Percentiles rank a stretch among this genome's conserved stretches.
phyloP scores from a whole-genome alignment of 2,329 filamentous ascomycete species.

The Blastomyces parvus region DNA sequence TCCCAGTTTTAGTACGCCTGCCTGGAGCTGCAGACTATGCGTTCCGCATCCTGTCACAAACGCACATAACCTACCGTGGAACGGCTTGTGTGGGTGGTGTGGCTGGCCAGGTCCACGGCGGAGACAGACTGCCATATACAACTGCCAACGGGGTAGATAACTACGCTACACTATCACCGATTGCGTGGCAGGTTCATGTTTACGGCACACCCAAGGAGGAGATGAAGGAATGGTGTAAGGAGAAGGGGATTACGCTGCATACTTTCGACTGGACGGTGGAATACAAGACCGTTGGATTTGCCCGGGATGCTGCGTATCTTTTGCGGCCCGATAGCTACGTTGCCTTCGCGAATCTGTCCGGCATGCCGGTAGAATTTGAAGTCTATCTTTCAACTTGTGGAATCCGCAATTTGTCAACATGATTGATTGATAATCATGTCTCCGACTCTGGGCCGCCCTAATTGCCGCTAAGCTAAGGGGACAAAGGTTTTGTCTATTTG shows the following conservation, averaged over 20 bases:
- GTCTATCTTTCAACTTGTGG: constrained; percentile 13
- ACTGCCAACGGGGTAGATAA: neutral
- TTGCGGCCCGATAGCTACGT: constrained; percentile 27
- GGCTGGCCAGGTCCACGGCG: constrained; percentile 34
- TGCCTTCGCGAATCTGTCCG: constrained; percentile 18
- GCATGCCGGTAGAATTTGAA: constrained; percentile 17
- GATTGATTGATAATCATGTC: neutral
- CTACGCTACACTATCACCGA: constrained; percentile 7
- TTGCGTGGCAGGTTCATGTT: constrained; percentile 27
- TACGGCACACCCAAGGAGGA: constrained; percentile 18
- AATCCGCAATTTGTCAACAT: neutral
- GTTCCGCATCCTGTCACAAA: constrained; percentile 35
- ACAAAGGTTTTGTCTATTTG: neutral
- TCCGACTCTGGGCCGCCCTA: neutral
- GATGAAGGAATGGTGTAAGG: constrained; percentile 21
- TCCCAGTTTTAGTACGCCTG: constrained; percentile 21
- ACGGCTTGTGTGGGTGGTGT: constrained; percentile 31
- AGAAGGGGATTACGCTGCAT: constrained; percentile 16
- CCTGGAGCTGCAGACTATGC: constrained; percentile 16
- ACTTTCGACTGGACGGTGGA: constrained; percentile 21
- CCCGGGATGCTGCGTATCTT: constrained; percentile 22
- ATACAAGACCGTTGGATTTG: constrained; percentile 19
- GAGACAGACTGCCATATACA: constrained; percentile 36
- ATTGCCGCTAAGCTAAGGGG: neutral
- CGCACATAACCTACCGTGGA: constrained; percentile 36